Conservation (phyloP, 495 filamentous ascomycete species). For the Aspergillus leporis region DNA sequence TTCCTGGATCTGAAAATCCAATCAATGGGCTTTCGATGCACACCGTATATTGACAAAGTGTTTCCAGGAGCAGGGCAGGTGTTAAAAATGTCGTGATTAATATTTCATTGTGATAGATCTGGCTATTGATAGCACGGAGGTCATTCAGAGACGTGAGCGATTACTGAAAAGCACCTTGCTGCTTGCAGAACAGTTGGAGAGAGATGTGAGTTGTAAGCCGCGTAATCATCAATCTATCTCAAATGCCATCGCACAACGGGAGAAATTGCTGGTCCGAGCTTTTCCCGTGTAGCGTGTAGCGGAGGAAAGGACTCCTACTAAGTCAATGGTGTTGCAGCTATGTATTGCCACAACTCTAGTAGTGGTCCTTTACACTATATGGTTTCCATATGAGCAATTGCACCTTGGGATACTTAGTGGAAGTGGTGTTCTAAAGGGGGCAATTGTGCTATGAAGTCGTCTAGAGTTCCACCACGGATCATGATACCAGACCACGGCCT, state of each 20-base stretch:
- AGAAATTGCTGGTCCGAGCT: background rate
- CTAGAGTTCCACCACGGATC: background rate
- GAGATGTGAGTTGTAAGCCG: background rate
- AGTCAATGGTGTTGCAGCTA: background rate
- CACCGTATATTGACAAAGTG: too few relatives aligned
- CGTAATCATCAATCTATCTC: conserved; percentile 2
- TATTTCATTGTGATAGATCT: too few relatives aligned
- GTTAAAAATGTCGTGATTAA: background rate
- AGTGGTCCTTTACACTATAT: background rate
- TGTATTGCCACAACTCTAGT: background rate
- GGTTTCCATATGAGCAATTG: background rate
- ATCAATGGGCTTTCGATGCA: too few relatives aligned
- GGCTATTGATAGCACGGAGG: too few relatives aligned
- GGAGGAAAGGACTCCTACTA: background rate
- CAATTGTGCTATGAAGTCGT: background rate
- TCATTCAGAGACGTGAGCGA: background rate
- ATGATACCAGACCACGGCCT: background rate
- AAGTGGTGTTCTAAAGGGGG: background rate
- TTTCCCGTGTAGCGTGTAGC: background rate
- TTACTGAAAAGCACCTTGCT: background rate
- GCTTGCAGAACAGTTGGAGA: background rate
- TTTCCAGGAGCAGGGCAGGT: background rate
- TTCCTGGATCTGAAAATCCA: too few relatives aligned
- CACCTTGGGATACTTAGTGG: background rate
- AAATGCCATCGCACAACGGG: background rate